Base-by-base conservation (phyloP, 2,329 filamentous ascomycete genomes). In the Akanthomyces dipterigenus region DNA sequence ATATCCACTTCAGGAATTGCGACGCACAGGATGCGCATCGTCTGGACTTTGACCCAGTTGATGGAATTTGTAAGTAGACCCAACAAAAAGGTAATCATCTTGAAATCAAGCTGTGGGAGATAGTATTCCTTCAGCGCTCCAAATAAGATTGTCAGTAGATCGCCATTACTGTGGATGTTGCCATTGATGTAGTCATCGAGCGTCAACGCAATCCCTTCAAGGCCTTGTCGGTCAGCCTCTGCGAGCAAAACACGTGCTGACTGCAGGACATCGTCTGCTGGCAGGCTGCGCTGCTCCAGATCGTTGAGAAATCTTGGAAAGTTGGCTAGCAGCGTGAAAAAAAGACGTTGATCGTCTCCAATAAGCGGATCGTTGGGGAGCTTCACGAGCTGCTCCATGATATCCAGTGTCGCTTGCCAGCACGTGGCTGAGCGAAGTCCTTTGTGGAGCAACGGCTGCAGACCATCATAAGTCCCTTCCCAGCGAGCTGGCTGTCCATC, bases 1-100 rank as follows among this genome's bases (percentile, higher is more conserved):
- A 98, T 96, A 70, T 99, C 93, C 36, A 97, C 89, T 58, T 93
- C 88, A 0, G 92, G 91, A 51, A 99, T 89, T 63, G 96, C 79
- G 22, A 90, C 83, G 69, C 90, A 90, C 0, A 99, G 83, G 14
- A 98, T 87, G 63, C 91, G 88, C 90, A 99, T 96, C 0, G 90
- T 92, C 77, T 95, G 93, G 48, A 93, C 80, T 72, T 96, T 96
- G 73, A 98, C 90, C 90, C 92, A 97, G 3, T 90, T 83, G 1
- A 88, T 83, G 38, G 88, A 88, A 70, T 99, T 99, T 16, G 93
- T 96, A 58, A 99, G 80, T 53, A 97, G 82, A 2, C 95, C 92
- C 75, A 98, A 90, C 48, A 98, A 77, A 76, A 96, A 97, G 1
- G 92, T 91, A 12, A 99, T 76, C 78, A 91, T 90, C 63, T 87